A percentile compares a stretch with the other conserved stretches of the same genome.
Evolutionary conservation across 2,329 filamentous ascomycete genomes (phyloP).

Genomic region (Penicillium sp.): DNA sequence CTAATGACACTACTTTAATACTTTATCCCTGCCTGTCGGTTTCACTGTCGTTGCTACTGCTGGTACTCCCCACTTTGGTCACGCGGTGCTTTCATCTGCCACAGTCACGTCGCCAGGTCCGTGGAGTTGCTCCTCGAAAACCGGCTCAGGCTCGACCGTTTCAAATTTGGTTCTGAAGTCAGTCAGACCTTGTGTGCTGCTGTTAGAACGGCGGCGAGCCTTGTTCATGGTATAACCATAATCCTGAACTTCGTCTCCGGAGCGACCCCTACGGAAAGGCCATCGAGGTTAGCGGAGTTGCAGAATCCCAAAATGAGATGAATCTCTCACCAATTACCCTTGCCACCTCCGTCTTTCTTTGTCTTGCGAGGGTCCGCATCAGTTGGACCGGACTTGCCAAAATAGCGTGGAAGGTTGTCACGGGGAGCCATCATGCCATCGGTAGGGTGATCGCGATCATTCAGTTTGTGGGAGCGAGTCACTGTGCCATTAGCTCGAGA

Average conservation of each 20-base stretch:
- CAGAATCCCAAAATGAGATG: constrained; percentile 1
- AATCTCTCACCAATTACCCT: constrained; percentile 82
- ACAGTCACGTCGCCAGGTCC: constrained; percentile 60
- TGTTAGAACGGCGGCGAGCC: constrained; percentile 89
- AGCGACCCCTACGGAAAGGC: constrained; percentile 67
- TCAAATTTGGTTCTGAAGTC: constrained; percentile 98
- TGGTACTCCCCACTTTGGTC: constrained; percentile 50
- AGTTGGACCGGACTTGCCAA: constrained; percentile 81
- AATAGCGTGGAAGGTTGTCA: constrained; percentile 85
- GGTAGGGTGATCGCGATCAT: constrained; percentile 86
- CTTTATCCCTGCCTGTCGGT: constrained; percentile 21
- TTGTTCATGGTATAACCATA: constrained; percentile 82
- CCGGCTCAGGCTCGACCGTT: constrained; percentile 81
- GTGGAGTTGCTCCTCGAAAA: constrained; percentile 86
- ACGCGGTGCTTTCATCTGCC: constrained; percentile 20
- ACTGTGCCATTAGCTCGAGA: constrained; percentile 58
- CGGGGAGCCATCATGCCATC: constrained; percentile 71
- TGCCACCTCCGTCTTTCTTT: constrained; percentile 94
- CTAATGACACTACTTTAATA: background rate
- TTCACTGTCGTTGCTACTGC: constrained; percentile 44
- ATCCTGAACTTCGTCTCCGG: constrained; percentile 83
- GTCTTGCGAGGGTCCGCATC: constrained; percentile 87
- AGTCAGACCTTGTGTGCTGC: constrained; percentile 71
- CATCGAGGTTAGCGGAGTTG: constrained; percentile 8
- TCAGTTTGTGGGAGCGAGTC: constrained; percentile 97